These are phyloP conservation scores for Monosporascus ibericus DNA, from an alignment of 2,329 filamentous ascomycete species.

Conservation along the genomic window DNA sequence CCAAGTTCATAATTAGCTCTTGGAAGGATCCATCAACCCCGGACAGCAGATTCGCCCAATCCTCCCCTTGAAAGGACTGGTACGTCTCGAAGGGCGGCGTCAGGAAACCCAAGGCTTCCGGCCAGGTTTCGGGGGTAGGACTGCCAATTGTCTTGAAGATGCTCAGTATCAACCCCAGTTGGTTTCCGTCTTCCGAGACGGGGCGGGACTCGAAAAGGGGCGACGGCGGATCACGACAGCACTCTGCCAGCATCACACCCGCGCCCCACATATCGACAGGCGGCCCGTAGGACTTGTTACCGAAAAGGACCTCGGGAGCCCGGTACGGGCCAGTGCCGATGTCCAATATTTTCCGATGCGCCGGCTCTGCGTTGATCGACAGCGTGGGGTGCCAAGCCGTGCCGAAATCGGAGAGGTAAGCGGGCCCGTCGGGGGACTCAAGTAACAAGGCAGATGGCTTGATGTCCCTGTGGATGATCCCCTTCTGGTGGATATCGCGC, in stretches of 20 bases:
- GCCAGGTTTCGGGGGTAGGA: slow-evolving; percentile 75
- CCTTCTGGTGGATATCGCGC: slow-evolving; percentile 61
- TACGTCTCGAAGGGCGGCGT: slow-evolving; percentile 90
- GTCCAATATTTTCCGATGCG: slow-evolving; percentile 73
- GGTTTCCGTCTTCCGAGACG: slow-evolving; percentile 74
- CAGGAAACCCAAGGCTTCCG: slow-evolving; percentile 62
- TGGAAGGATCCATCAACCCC: slow-evolving; percentile 51
- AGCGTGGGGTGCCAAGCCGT: slow-evolving; percentile 72
- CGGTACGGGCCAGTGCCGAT: slow-evolving; percentile 91
- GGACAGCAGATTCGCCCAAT: slow-evolving; percentile 67
- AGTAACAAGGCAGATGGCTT: slow-evolving; percentile 89
- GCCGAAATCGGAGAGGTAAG: slow-evolving; percentile 84
- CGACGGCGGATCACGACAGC: slow-evolving; percentile 43
- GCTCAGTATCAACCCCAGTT: slow-evolving; percentile 82
- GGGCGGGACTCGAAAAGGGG: slow-evolving; percentile 76
- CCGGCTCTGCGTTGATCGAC: slow-evolving; percentile 55
- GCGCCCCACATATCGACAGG: slow-evolving; percentile 85
- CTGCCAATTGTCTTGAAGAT: slow-evolving; percentile 91
- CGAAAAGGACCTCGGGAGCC: slow-evolving; percentile 85
- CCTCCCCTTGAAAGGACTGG: slow-evolving; percentile 58
- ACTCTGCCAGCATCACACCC: slow-evolving; percentile 80
- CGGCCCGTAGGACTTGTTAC: slow-evolving; percentile 63
- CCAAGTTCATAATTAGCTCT: slow-evolving; percentile 60
- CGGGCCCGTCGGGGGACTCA: slow-evolving; percentile 59
- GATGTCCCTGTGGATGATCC: slow-evolving; percentile 87